Base-by-base conservation (phyloP, 169 alveolate genomes). In the Babesia ovata region DNA sequence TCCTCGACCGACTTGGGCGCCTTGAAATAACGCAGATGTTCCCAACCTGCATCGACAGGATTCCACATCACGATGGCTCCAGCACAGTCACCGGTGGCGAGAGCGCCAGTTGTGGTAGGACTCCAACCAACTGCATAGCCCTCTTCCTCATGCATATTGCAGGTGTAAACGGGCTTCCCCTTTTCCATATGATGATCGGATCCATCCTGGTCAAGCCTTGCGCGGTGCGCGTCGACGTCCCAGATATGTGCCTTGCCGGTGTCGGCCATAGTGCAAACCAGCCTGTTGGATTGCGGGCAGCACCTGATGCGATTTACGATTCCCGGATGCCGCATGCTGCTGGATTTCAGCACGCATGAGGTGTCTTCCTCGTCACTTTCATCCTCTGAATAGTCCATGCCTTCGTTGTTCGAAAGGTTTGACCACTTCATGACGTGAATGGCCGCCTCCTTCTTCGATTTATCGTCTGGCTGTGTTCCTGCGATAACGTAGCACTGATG, bases 41-140 rank as follows among this genome's bases (percentile, higher is more conserved):
- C 48, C 90, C 90, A 83, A 21, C 70, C 81, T 2, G 79, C 90
- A 21, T 83, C 84, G 36, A 66, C 63, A 6, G 94, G 94, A 45
- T 61, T 39, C 92, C 92, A 90, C 52, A 75, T 46, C 26, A 70
- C 86, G 14, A 90, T 24, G 52, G 70, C 77, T 0, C 94, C 94
- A 29, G 73, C 63, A 52, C 90, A 84, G 52, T 82, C 91, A 3
- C 94, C 94, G 19, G 91, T 86, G 13, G 90, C 87, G 46, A 90
- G 83, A 21, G 71, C 57, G 16, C 91, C 94, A 11, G 87, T 85
- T 33, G 72, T 59, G 21, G 70, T 24, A 8, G 82, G 87, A 49
- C 85, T 90, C 94, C 94, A 90, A 17, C 79, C 88, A 14, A 90
- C 79, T 53, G 91, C 90, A 49, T 86, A 90, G n/a, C 94, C 94